Conservation (phyloP, 192 early-diverging fungal genomes). For the Podila epicladia region DNA sequence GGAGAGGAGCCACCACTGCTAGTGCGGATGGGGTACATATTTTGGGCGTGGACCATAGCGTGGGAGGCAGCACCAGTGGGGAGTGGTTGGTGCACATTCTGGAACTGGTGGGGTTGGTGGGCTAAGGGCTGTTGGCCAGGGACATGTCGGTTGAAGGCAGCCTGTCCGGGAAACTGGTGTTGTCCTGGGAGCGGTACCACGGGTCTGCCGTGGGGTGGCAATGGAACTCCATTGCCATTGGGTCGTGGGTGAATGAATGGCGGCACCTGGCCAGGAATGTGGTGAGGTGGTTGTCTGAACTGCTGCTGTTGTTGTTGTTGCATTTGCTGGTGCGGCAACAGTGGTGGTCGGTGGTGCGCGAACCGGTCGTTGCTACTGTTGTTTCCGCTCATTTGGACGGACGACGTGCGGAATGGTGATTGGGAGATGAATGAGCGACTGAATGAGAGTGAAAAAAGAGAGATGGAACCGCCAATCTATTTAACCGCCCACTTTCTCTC, state of each 20-base stretch:
- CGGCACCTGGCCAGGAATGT: constrained; percentile 22
- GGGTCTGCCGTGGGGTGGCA: neutral
- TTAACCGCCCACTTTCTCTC: too few relatives aligned
- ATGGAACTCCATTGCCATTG: neutral
- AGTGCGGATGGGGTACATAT: constrained; percentile 15
- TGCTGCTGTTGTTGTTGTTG: constrained; percentile 13
- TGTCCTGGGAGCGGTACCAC: neutral
- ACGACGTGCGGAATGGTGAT: too few relatives aligned
- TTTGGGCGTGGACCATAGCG: constrained; percentile 19
- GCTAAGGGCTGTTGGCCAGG: constrained; percentile 23
- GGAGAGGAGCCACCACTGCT: neutral
- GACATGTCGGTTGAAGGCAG: constrained; percentile 16
- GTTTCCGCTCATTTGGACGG: constrained; percentile 1
- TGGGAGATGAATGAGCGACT: too few relatives aligned
- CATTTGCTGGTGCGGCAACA: neutral
- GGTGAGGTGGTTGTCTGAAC: constrained; percentile 10
- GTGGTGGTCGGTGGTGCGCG: constrained; percentile 15
- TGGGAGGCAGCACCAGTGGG: constrained; percentile 25
- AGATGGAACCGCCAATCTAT: too few relatives aligned
- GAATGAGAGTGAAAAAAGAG: too few relatives aligned
- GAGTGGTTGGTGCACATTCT: constrained; percentile 10
- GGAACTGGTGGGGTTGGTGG: constrained; percentile 33
- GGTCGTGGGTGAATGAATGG: constrained; percentile 15
- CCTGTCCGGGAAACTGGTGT: neutral
- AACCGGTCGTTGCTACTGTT: constrained; percentile 22